phyloP scores from a whole-genome alignment of 2,329 filamentous ascomycete species.

The Venturia pyrina region DNA sequence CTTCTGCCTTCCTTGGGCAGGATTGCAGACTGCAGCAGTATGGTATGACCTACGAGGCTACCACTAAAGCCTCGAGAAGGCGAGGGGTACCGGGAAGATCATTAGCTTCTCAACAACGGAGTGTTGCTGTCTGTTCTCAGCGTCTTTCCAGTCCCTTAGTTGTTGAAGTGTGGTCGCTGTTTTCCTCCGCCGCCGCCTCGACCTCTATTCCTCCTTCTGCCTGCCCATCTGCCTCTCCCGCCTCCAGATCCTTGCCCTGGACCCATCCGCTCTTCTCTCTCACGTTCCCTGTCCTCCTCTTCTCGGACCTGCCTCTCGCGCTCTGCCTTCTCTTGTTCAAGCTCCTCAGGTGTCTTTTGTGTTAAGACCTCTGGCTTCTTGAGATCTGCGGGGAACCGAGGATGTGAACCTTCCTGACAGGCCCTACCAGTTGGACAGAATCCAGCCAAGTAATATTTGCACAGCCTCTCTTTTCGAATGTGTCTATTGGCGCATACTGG shows the following conservation, averaged over 20 bases:
- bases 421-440: conserved; percentile 80
- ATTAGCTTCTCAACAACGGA: not conserved
- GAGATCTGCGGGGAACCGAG: conserved; percentile 61
- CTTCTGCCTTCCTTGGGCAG: not conserved
- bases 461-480: conserved; percentile 63
- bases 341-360: conserved; percentile 64
- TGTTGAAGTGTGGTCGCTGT: not conserved
- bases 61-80: not conserved
- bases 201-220: conserved; percentile 8
- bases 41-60: too few species aligned
- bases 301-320: conserved; percentile 4
- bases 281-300: conserved; percentile 9
- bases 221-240: not conserved
- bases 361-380: conserved; percentile 49
- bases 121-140: not conserved
- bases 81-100: not conserved
- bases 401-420: conserved; percentile 75
- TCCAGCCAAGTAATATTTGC: conserved; percentile 78
- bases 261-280: conserved; percentile 8
- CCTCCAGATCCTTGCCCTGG: not conserved
- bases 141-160: not conserved
- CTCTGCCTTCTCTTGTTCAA: conserved; percentile 41
- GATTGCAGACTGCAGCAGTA: not conserved
- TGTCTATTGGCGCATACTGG: conserved; percentile 83
- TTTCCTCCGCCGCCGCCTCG: conserved; percentile 1